A percentile compares a stretch with the other conserved stretches of the same genome.
These are phyloP conservation scores for Pythium diclinum DNA, from an alignment of 352 stramenopile species.

Conservation along the genomic window DNA sequence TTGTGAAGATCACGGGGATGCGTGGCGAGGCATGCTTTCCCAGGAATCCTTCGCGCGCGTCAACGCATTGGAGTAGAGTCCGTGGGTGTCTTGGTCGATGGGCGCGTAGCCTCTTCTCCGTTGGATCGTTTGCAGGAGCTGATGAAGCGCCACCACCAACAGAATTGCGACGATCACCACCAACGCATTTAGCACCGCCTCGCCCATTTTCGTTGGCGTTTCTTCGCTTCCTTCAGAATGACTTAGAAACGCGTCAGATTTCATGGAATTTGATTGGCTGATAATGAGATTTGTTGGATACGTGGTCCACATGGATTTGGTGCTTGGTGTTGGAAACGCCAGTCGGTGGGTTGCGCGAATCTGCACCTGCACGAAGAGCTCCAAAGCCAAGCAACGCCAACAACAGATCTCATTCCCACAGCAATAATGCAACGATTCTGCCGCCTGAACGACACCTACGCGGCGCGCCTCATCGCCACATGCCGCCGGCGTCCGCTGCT, in stretches of 20 bases:
- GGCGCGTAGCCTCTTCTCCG: constrained; percentile 56
- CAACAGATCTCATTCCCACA: background rate
- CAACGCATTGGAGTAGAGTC: constrained; percentile 62
- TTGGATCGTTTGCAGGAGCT: constrained; percentile 37
- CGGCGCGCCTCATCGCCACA: background rate
- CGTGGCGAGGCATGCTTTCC: constrained; percentile 39
- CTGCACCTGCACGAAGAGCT: constrained; percentile 1
- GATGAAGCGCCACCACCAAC: constrained; percentile 42
- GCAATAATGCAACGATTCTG: constrained; percentile 20
- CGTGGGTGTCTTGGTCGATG: constrained; percentile 64
- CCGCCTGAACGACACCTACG: background rate
- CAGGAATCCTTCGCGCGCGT: constrained; percentile 66
- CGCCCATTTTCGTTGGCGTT: constrained; percentile 10
- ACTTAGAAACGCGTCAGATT: background rate
- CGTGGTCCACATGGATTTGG: constrained; percentile 1
- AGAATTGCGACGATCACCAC: constrained; percentile 43
- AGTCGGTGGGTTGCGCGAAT: background rate
- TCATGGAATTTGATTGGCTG: background rate
- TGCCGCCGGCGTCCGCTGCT: background rate
- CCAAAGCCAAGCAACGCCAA: background rate
- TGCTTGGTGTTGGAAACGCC: constrained; percentile 6
- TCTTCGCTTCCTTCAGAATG: background rate
- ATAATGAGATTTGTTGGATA: background rate
- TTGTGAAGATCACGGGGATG: constrained; percentile 8
- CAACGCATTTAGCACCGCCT: constrained; percentile 39